Evolutionary conservation across 768 basidiomycete species (phyloP), one percentile per base, ranked within the genome.

Genomic region (Cystofilobasidium capitatum): DNA sequence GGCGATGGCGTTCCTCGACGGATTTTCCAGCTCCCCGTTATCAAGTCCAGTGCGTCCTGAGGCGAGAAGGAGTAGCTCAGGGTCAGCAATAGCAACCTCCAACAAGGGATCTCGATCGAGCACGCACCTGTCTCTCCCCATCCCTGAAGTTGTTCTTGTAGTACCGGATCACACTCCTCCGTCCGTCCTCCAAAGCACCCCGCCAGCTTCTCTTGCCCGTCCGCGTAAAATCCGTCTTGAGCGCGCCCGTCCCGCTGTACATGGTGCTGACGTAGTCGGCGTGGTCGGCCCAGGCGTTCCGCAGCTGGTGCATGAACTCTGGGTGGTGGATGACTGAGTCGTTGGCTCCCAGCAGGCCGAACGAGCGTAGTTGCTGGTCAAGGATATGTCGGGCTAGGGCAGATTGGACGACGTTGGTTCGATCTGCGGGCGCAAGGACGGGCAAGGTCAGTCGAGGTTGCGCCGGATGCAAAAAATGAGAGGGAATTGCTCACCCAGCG

Each of bases 211-310:
- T 83, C 76, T 87, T 87, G 73, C 91, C 92, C 0, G 92, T 97
- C 60, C 93, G 82, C 22, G 94, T 98, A 75, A 91, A 96, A 77
- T 98, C 96, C 0, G 91, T 90, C 77, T 99, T 99, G 72, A 99
- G 77, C 1, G 96, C 96, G 16, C 89, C 94, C 36, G 93, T 92
- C 24, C 96, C 96, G 57, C 86, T 88, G 77, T 99, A 99, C 0
- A 93, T 92, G 55, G 81, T 84, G 0, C 91, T 85, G 70, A 99
- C 89, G 58, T 82, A 80, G 76, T 99, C 91, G 20, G 90, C 96
- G 74, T 98, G 94, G 72, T 98, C 89, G 31, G 96, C 87, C 96
- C 96, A 99, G 79, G 97, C 83, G 77, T 93, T 87, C 73, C 94
- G 83, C 79, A 96, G 91, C 66, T 91, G 84, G 71, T 81, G 82